A percentile compares a stretch with the other conserved stretches of the same genome.
Evolutionary conservation across 805 yeast genomes (phyloP).

Genomic region (Ogataea siamensis): DNA sequence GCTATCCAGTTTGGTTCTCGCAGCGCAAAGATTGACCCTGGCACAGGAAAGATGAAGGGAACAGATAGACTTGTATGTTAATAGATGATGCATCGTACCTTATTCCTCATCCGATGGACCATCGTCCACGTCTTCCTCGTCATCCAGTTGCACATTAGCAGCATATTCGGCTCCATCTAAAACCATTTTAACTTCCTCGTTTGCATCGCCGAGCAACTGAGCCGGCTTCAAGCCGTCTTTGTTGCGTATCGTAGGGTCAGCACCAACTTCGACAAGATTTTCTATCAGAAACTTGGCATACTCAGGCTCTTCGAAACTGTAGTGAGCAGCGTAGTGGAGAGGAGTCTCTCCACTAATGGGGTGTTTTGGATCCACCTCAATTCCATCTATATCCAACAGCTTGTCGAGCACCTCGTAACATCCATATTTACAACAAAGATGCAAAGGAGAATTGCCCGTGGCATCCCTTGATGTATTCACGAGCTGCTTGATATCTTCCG

Average conservation of each 20-base stretch:
- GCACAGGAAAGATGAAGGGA: slow-evolving; percentile 74
- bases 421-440: slow-evolving; percentile 78
- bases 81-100: no score
- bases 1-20: slow-evolving; percentile 97
- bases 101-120: slow-evolving; percentile 30
- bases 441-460: slow-evolving; percentile 77
- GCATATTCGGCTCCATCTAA: slow-evolving; percentile 87
- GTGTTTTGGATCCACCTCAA: slow-evolving; percentile 82
- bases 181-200: slow-evolving; percentile 55
- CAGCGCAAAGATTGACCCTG: slow-evolving; percentile 88
- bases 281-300: slow-evolving; percentile 78
- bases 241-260: slow-evolving; percentile 68
- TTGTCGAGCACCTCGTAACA: slow-evolving; percentile 82
- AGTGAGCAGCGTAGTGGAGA: slow-evolving; percentile 78
- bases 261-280: slow-evolving; percentile 86
- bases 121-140: slow-evolving; percentile 37
- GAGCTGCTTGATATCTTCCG: slow-evolving; percentile 41
- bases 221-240: slow-evolving; percentile 69
- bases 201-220: slow-evolving; percentile 54
- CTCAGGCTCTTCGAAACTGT: slow-evolving; percentile 76
- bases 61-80: slow-evolving; percentile 43
- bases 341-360: slow-evolving; percentile 81
- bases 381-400: slow-evolving; percentile 82
- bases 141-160: slow-evolving; percentile 38
- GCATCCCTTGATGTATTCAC: slow-evolving; percentile 74